phyloP scores from a whole-genome alignment of 148 eudicot genomes.

The Oxyria digyna region DNA sequence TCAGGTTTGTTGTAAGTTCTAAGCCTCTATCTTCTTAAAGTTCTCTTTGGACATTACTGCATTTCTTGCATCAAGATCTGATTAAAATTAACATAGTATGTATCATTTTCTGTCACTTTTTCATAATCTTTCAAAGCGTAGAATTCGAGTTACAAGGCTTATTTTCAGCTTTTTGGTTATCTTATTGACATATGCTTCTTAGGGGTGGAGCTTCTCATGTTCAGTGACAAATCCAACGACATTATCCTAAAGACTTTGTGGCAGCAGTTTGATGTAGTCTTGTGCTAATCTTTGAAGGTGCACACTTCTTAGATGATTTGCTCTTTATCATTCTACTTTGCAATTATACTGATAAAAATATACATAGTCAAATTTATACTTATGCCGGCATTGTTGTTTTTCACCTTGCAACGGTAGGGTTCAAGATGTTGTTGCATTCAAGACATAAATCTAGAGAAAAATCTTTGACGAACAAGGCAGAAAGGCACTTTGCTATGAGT shows the following conservation, averaged over 20 bases:
- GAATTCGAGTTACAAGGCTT: too few relatives aligned
- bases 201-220: constrained; percentile 69
- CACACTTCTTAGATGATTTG: background rate
- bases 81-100: too few relatives aligned
- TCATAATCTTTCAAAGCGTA: too few relatives aligned
- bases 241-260: constrained; percentile 57
- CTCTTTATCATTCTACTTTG: background rate
- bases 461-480: constrained; percentile 62
- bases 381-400: constrained; percentile 45
- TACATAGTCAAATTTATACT: background rate
- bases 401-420: constrained; percentile 65
- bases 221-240: constrained; percentile 51
- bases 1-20: too few relatives aligned
- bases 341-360: background rate
- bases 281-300: constrained; percentile 91
- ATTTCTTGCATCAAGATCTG: too few relatives aligned
- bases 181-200: constrained; percentile 40
- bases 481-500: constrained; percentile 49
- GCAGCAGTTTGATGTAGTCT: constrained; percentile 85
- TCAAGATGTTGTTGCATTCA: constrained; percentile 72
- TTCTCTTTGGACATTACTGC: too few relatives aligned
- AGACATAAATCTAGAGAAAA: constrained; percentile 57
- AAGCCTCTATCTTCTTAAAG: too few relatives aligned
- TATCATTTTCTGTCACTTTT: too few relatives aligned
- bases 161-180: background rate